A percentile compares a stretch with the other conserved stretches of the same genome.
phyloP scores from a whole-genome alignment of 2,329 filamentous ascomycete species.

The Xenoacremonium recifei region DNA sequence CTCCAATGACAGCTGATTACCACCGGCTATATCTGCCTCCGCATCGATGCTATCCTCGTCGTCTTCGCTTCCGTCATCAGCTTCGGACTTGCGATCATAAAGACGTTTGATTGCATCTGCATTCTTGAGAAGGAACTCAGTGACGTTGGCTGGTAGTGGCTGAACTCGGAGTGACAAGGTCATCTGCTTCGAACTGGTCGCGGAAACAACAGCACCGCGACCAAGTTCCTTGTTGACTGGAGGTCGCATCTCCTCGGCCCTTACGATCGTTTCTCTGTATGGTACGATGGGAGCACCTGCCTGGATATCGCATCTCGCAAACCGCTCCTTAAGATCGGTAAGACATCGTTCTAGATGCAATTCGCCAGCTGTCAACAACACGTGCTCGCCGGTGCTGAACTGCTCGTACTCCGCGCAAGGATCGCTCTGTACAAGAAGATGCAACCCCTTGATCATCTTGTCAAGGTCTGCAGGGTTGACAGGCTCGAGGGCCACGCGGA shows the following conservation, averaged over 20 bases:
- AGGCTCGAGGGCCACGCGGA: constrained; percentile 93
- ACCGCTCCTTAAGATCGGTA: constrained; percentile 88
- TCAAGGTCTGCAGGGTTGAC: constrained; percentile 85
- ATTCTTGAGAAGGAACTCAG: constrained; percentile 83
- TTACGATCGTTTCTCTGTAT: constrained; percentile 88
- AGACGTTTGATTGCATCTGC: constrained; percentile 74
- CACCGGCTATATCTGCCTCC: constrained; percentile 58
- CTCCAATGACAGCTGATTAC: constrained; percentile 63
- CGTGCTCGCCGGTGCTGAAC: constrained; percentile 89
- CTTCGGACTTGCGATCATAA: constrained; percentile 62
- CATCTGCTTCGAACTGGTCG: constrained; percentile 84
- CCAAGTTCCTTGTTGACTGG: constrained; percentile 83
- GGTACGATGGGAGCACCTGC: constrained; percentile 93
- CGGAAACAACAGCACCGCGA: constrained; percentile 72
- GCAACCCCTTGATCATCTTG: constrained; percentile 89
- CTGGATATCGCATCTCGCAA: constrained; percentile 92
- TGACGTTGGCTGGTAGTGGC: constrained; percentile 75
- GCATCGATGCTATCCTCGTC: constrained; percentile 44
- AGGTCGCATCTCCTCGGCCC: constrained; percentile 86
- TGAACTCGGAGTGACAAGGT: constrained; percentile 73
- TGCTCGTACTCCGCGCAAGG: constrained; percentile 96
- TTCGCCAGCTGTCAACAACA: constrained; percentile 90
- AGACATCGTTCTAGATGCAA: constrained; percentile 91
- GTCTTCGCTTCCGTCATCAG: constrained; percentile 36
- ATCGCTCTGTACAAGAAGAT: constrained; percentile 88